Base-by-base conservation (phyloP, 179 eudicot genomes). In the Beta corolliflora region DNA sequence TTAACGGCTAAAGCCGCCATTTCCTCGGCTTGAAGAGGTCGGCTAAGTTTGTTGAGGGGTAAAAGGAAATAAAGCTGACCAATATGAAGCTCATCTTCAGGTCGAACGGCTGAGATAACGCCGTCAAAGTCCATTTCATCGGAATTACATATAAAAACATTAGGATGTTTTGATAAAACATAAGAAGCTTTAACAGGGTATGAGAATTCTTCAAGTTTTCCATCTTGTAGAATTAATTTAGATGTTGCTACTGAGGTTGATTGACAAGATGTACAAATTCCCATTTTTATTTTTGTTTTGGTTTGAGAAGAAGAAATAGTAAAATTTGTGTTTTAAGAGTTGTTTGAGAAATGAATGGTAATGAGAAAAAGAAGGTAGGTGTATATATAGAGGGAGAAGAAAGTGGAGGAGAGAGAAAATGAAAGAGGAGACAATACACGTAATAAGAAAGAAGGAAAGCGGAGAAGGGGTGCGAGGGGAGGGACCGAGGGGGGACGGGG, bases 1-100 rank as follows among this genome's bases (percentile, higher is more conserved):
- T 91, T 95, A 5, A 93, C 97, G 0, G 97, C 97, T 81, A 95
- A 81, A 23, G 97, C 94, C 7, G 97, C 98, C 97, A 93, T 93
- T 60, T 95, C 98, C 77, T 92, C 93, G 10, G 95, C 84, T 68
- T 70, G 87, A 2, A 95, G 83, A n/a, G 89, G 92, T 11, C 80
- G 84, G 6, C n/a, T 82, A 56, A 92, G 81, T 82, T 87, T 81
- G 18, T 68, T 77, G 65, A 88, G 45, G 25, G 97, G 98, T 69
- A 93, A 83, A 3, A 88, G 94, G 65, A 95, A 95, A 83, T 95
- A 95, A 6, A 95, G 85, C 77, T 94, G 94, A 0, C 98, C 98
- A 0, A 84, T 91, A 25, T 87, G 87, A 0, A 95, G 92, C 88
- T 88, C 92, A 1, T 90, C 99, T 48, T 92, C 89, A 16, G 81